phyloP scores from a whole-genome alignment of 768 basidiomycete genomes.

The Kwoniella mangroviensis region DNA sequence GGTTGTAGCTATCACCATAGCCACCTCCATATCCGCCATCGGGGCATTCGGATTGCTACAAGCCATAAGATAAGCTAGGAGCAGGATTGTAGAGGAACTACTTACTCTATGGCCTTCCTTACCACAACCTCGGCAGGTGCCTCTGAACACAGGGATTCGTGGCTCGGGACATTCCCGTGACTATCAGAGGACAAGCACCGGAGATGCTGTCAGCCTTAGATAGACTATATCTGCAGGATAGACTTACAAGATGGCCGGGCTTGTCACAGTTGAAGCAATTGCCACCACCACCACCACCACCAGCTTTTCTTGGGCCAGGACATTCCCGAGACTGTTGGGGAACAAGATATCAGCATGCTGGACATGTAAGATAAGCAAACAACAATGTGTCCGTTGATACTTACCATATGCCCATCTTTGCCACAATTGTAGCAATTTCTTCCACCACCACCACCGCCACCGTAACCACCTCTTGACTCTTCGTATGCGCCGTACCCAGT shows the following conservation, averaged over 20 bases:
- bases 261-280: slow-evolving; percentile 19
- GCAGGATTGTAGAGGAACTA: neutral
- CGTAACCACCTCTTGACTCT: slow-evolving; percentile 14
- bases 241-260: slow-evolving; percentile 28
- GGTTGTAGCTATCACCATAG: too few relatives aligned
- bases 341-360: too few relatives aligned
- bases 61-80: too few relatives aligned
- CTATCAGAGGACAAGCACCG: neutral
- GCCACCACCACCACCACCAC: slow-evolving; percentile 13
- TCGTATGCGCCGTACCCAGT: neutral
- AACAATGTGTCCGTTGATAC: neutral
- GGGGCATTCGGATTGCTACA: too few relatives aligned
- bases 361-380: too few relatives aligned
- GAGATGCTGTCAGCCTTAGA: neutral
- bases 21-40: too few relatives aligned
- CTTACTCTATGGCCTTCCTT: slow-evolving; percentile 15
- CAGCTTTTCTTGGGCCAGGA: slow-evolving; percentile 4
- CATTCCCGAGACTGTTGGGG: slow-evolving; percentile 8
- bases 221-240: neutral
- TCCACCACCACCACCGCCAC: slow-evolving; percentile 14
- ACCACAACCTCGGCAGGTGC: slow-evolving; percentile 18
- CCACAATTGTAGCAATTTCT: slow-evolving; percentile 34
- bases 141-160: neutral
- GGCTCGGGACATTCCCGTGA: slow-evolving; percentile 25
- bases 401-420: slow-evolving; percentile 32